Evolutionary conservation across 1,284 basidiomycete species (phyloP).

Genomic region (Melampsora larici-populina): DNA sequence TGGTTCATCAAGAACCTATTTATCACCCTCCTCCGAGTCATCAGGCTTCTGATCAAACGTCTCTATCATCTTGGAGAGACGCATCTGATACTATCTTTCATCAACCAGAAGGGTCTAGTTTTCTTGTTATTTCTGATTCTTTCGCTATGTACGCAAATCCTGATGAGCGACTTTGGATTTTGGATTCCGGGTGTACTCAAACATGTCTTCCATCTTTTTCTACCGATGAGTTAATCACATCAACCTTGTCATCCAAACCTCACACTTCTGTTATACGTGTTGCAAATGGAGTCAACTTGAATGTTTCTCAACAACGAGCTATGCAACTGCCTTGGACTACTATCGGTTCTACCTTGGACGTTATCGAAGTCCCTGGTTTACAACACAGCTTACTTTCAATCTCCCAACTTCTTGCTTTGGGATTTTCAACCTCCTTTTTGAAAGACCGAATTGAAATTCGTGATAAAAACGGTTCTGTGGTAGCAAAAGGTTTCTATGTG

Average conservation of each 20-base stretch:
- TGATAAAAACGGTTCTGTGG: background rate
- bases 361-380: background rate
- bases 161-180: background rate
- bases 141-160: background rate
- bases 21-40: too few species aligned
- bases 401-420: background rate
- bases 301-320: too few species aligned
- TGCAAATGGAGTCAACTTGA: background rate
- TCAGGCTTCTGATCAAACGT: too few species aligned
- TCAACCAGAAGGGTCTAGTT: too few species aligned
- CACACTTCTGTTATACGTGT: background rate
- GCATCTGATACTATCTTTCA: too few species aligned
- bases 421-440: background rate
- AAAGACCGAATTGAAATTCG: background rate
- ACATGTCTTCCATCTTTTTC: background rate
- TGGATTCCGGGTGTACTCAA: background rate
- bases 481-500: background rate
- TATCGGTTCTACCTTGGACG: background rate
- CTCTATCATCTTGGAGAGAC: too few species aligned
- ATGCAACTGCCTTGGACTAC: background rate
- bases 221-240: background rate
- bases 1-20: too few species aligned
- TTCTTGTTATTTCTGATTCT: too few species aligned
- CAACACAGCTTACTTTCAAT: background rate
- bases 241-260: background rate